Conservation (phyloP, 768 basidiomycete species). For the Dacryopinax primogenitus region DNA sequence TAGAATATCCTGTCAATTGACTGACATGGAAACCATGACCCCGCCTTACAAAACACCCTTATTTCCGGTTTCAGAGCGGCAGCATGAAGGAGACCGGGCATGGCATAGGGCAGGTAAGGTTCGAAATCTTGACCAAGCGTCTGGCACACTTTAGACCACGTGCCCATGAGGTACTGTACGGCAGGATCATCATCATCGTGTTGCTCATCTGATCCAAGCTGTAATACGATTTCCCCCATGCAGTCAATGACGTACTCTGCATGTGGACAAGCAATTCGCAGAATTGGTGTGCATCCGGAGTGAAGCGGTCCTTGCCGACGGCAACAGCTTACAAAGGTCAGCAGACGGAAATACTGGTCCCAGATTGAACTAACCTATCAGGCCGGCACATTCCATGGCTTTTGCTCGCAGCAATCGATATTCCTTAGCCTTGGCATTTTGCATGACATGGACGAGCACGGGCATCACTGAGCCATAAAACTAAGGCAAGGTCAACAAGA, state of each 20-base stretch:
- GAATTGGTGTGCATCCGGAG: conserved; percentile 57
- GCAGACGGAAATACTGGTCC: neutral
- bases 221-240: neutral
- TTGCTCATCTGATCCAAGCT: conserved; percentile 42
- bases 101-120: conserved; percentile 72
- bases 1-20: neutral
- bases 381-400: conserved; percentile 83
- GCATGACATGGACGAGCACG: conserved; percentile 57
- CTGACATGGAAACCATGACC: neutral
- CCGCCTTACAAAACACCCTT: conserved; percentile 48
- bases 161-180: conserved; percentile 58
- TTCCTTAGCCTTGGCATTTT: conserved; percentile 53
- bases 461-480: conserved; percentile 74
- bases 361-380: conserved; percentile 49
- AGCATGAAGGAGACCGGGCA: conserved; percentile 60
- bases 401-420: conserved; percentile 56
- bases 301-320: conserved; percentile 67
- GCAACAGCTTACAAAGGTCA: conserved; percentile 50
- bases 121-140: conserved; percentile 75
- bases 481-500: conserved; percentile 26
- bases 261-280: conserved; percentile 61
- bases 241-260: conserved; percentile 41
- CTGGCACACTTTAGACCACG: conserved; percentile 82
- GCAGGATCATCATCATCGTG: conserved; percentile 60
- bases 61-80: conserved; percentile 74